A percentile compares a stretch with the other conserved stretches of the same genome.
Conservation (phyloP, 352 stramenopile species). For the Phytophthora sansomeana region DNA sequence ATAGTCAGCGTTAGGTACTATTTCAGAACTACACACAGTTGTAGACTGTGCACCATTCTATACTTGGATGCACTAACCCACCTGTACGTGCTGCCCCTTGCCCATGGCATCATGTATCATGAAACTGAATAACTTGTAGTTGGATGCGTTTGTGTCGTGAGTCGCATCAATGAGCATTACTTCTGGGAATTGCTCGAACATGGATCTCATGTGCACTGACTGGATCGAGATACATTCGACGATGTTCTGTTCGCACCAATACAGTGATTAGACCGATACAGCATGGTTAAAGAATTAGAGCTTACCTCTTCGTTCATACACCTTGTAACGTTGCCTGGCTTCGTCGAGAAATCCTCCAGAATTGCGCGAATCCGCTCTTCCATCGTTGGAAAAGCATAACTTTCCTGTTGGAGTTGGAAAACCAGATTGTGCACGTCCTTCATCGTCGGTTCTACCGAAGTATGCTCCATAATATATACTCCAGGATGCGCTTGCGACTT, state of each 20-base stretch:
- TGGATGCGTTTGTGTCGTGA: constrained; percentile 13
- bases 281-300: too few species aligned
- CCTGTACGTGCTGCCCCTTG: constrained; percentile 16
- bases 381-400: constrained; percentile 10
- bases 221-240: constrained; percentile 13
- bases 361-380: constrained; percentile 9
- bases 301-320: constrained; percentile 15
- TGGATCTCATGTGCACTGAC: constrained; percentile 5
- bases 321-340: not conserved
- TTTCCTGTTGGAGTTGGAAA: not conserved
- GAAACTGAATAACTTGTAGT: constrained; percentile 25
- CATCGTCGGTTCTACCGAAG: constrained; percentile 2
- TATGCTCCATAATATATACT: constrained; percentile 15
- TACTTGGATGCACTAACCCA: not conserved
- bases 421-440: constrained; percentile 18
- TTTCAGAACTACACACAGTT: not conserved
- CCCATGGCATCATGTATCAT: constrained; percentile 14
- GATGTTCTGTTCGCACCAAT: not conserved
- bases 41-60: constrained; percentile 1
- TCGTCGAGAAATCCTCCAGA: constrained; percentile 9
- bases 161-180: constrained; percentile 23
- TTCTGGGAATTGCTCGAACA: constrained; percentile 23
- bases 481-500: constrained; percentile 14
- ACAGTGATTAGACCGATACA: too few species aligned
- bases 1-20: not conserved